Conservation (phyloP, 495 filamentous ascomycete genomes). For the Aspergillus heteromorphus region DNA sequence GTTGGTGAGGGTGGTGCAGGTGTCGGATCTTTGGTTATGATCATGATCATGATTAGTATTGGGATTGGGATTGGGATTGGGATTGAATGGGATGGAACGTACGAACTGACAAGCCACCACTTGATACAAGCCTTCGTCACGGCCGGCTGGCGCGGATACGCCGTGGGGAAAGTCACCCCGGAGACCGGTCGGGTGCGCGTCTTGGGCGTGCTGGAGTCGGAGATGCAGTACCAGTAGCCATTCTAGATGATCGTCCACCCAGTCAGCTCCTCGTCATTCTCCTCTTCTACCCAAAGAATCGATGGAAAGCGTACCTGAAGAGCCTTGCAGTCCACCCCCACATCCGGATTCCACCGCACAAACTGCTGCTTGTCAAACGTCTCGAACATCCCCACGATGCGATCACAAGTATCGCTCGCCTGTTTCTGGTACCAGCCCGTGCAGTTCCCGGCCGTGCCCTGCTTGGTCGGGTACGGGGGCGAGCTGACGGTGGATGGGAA, state of each 20-base stretch:
- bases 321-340: slow-evolving; percentile 9
- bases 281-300: too few relatives aligned
- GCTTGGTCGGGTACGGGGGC: slow-evolving; percentile 14
- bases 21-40: not conserved
- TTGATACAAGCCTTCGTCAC: not conserved
- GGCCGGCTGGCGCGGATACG: not conserved
- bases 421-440: slow-evolving; percentile 11
- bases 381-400: slow-evolving; percentile 12
- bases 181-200: not conserved
- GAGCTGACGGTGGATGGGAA: slow-evolving; percentile 4
- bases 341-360: slow-evolving; percentile 19
- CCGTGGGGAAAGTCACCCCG: not conserved
- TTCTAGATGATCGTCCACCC: too few relatives aligned
- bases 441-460: slow-evolving; percentile 15
- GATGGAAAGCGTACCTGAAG: slow-evolving; percentile 7
- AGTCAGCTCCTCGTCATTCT: too few relatives aligned
- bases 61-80: too few relatives aligned
- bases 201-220: not conserved
- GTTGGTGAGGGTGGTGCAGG: not conserved
- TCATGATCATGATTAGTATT: too few relatives aligned
- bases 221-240: not conserved
- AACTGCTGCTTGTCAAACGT: slow-evolving; percentile 19
- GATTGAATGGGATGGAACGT: too few relatives aligned
- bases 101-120: not conserved
- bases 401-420: slow-evolving; percentile 10